These are phyloP conservation scores for Erythrobasidium hasegawianum DNA, from an alignment of 1,284 basidiomycete genomes.

Conservation along the genomic window DNA sequence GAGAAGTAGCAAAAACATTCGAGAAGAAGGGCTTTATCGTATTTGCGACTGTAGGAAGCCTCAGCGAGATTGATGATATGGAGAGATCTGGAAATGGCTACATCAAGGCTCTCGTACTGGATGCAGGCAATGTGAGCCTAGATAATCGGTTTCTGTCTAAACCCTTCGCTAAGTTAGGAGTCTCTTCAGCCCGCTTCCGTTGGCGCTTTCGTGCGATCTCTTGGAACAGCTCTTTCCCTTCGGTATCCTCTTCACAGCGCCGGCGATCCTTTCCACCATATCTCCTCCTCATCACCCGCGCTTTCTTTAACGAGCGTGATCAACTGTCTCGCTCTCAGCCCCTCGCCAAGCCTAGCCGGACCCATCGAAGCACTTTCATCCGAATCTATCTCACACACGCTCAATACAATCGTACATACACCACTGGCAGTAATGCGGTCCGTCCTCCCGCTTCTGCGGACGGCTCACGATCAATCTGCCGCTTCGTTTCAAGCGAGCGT, in stretches of 20 bases:
- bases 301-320: conserved; percentile 41
- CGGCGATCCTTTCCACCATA: conserved; percentile 64
- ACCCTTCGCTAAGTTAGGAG: not conserved
- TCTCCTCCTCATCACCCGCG: conserved; percentile 37
- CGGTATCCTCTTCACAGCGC: conserved; percentile 69
- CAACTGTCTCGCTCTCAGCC: conserved; percentile 41
- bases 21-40: conserved; percentile 73
- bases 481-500: conserved; percentile 14
- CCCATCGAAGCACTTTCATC: conserved; percentile 23
- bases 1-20: conserved; percentile 65
- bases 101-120: conserved; percentile 69
- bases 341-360: not conserved
- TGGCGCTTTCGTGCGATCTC: conserved; percentile 68
- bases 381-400: not conserved
- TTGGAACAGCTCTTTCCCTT: conserved; percentile 70
- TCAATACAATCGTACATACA: conserved; percentile 2
- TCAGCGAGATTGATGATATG: conserved; percentile 60
- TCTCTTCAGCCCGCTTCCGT: conserved; percentile 51
- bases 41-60: conserved; percentile 65
- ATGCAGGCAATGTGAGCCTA: conserved; percentile 63
- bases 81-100: conserved; percentile 63
- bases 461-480: conserved; percentile 4
- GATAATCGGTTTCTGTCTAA: too few species aligned
- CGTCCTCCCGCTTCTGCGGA: conserved; percentile 12
- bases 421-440: conserved; percentile 11